Conservation (phyloP, 108 stramenopile species). For the Skeletonema potamos region DNA sequence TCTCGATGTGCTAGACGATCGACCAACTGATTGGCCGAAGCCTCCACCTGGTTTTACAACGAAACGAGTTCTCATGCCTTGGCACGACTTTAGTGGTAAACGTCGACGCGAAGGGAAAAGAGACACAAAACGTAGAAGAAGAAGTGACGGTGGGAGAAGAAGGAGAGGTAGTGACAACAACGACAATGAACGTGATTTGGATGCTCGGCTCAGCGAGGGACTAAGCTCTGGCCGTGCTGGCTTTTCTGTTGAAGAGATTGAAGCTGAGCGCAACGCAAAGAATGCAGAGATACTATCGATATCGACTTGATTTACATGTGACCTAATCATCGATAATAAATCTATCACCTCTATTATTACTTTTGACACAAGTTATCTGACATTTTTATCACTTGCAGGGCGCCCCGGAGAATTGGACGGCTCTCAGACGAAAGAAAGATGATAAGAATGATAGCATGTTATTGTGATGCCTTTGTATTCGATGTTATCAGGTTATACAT, state of each 20-base stretch:
- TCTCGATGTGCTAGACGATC: constrained; percentile 67
- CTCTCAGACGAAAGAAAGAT: too few species aligned
- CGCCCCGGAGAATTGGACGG: too few species aligned
- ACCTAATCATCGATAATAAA: neutral
- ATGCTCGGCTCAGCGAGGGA: constrained; percentile 18
- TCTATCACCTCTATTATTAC: too few species aligned
- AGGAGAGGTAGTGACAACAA: neutral
- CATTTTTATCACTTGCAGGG: too few species aligned
- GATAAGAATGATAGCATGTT: too few species aligned
- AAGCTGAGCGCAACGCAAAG: constrained; percentile 60
- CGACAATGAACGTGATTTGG: constrained; percentile 9
- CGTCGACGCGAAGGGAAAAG: constrained; percentile 9
- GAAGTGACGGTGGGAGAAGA: constrained; percentile 20
- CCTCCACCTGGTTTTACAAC: constrained; percentile 78
- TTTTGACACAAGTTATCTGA: too few species aligned
- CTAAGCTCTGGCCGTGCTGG: constrained; percentile 50
- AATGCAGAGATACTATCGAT: constrained; percentile 15
- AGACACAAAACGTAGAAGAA: constrained; percentile 31
- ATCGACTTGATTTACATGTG: neutral
- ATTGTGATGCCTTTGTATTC: too few species aligned
- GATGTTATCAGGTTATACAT: too few species aligned
- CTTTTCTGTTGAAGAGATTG: constrained; percentile 71
- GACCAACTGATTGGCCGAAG: constrained; percentile 73
- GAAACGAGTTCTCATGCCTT: constrained; percentile 66
- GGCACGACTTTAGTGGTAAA: constrained; percentile 54